Conservation (phyloP, 306 rosid species). For the Hippophae rhamnoides region DNA sequence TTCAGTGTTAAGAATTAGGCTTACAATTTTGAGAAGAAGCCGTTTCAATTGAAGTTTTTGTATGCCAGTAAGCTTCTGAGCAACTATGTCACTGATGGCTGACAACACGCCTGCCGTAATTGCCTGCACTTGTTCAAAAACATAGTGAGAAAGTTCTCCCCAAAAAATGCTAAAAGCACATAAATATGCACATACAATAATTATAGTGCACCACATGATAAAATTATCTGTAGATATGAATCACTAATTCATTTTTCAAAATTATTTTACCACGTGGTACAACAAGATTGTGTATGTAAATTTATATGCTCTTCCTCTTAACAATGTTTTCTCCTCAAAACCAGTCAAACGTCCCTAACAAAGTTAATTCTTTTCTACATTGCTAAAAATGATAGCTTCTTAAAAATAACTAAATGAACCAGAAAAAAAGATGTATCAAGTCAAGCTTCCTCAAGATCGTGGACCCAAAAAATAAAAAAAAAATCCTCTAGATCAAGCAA, state of each 20-base stretch:
- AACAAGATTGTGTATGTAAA: too few relatives aligned
- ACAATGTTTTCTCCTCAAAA: too few relatives aligned
- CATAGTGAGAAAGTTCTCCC: neutral
- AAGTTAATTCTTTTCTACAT: too few relatives aligned
- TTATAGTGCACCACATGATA: too few relatives aligned
- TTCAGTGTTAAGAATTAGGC: neutral
- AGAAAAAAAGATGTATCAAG: neutral
- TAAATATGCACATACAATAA: neutral
- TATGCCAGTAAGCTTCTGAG: conserved; percentile 90
- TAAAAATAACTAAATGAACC: neutral
- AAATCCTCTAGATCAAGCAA: neutral
- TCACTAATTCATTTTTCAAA: too few relatives aligned
- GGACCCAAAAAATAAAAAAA: too few relatives aligned
- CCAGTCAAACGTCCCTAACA: too few relatives aligned
- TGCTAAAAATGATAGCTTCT: neutral
- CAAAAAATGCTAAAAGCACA: neutral
- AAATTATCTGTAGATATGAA: too few relatives aligned
- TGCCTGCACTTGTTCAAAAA: conserved; percentile 29
- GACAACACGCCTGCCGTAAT: conserved; percentile 79
- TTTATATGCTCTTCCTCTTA: too few relatives aligned
- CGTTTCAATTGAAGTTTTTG: conserved; percentile 70
- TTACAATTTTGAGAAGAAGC: conserved; percentile 73
- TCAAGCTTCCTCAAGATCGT: too few relatives aligned
- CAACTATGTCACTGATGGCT: conserved; percentile 63
- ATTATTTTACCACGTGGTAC: too few relatives aligned